Evolutionary conservation across 2,329 filamentous ascomycete species (phyloP).

Genomic region (Pseudomassariella vexata): DNA sequence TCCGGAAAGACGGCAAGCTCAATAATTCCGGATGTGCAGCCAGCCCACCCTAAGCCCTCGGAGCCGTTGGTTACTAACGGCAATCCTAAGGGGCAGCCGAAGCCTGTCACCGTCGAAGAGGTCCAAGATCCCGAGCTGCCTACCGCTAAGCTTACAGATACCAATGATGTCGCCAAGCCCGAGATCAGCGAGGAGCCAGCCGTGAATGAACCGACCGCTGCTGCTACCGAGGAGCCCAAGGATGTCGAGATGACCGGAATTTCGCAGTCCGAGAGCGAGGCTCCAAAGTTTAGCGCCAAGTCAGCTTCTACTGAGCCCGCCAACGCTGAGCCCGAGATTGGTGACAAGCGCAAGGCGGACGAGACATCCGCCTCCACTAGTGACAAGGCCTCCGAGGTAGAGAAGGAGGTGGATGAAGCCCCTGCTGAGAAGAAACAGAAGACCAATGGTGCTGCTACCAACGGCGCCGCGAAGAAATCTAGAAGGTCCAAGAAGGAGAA

Average conservation of each 20-base stretch:
- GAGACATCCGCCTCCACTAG: constrained; percentile 8
- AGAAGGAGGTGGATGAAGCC: constrained; percentile 18
- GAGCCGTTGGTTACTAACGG: constrained; percentile 10
- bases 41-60: constrained; percentile 9
- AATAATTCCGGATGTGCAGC: constrained; percentile 5
- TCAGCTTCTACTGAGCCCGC: constrained; percentile 3
- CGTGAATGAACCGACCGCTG: no score
- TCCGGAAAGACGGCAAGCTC: constrained; percentile 10
- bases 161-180: constrained; percentile 14
- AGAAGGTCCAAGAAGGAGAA: constrained; percentile 29
- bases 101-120: constrained; percentile 23
- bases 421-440: constrained; percentile 35
- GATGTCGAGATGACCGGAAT: constrained; percentile 1
- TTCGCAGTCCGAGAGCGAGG: background rate
- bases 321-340: constrained; percentile 4
- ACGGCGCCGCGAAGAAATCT: constrained; percentile 22
- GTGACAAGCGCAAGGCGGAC: constrained; percentile 10
- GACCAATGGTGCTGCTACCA: constrained; percentile 24
- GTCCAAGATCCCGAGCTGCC: constrained; percentile 19
- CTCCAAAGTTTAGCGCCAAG: background rate
- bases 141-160: constrained; percentile 9
- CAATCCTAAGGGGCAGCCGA: constrained; percentile 15
- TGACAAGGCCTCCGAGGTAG: constrained; percentile 16
- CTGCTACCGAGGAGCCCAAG: background rate
- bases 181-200: constrained; percentile 1